Evolutionary conservation across 2,329 filamentous ascomycete species (phyloP).

Genomic region (Sordariomycetes sp.): DNA sequence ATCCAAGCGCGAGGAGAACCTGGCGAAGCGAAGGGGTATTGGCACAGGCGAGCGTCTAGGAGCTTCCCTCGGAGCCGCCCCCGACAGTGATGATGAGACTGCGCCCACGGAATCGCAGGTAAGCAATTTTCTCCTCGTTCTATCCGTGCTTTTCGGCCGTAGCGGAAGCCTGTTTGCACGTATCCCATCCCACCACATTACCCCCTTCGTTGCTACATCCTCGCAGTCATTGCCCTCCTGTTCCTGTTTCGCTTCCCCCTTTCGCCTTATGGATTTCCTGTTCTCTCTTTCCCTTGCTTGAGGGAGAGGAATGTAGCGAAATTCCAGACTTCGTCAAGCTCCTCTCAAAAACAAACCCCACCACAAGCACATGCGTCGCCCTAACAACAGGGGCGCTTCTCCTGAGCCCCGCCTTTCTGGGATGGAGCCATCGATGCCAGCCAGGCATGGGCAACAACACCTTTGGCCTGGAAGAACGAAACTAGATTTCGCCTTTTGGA

Average conservation of each 20-base stretch:
- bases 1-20: conserved; percentile 96
- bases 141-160: conserved; percentile 3
- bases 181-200: neutral
- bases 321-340: neutral
- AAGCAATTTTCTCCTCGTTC: conserved; percentile 26
- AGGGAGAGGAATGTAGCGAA: neutral
- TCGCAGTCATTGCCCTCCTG: neutral
- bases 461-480: neutral
- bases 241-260: too few relatives aligned
- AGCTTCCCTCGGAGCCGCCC: conserved; percentile 74
- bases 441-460: neutral
- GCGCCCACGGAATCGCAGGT: conserved; percentile 95
- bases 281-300: neutral
- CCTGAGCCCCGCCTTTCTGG: neutral
- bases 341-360: neutral
- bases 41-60: conserved; percentile 71
- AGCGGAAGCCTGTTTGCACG: neutral
- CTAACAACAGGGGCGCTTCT: neutral
- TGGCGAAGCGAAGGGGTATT: conserved; percentile 96
- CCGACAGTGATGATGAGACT: conserved; percentile 96
- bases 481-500: neutral
- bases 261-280: neutral
- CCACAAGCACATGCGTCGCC: neutral
- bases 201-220: neutral
- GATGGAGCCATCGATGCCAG: neutral